phyloP scores from a whole-genome alignment of 192 early-diverging fungal genomes.

The Chytriomyces hyalinus region DNA sequence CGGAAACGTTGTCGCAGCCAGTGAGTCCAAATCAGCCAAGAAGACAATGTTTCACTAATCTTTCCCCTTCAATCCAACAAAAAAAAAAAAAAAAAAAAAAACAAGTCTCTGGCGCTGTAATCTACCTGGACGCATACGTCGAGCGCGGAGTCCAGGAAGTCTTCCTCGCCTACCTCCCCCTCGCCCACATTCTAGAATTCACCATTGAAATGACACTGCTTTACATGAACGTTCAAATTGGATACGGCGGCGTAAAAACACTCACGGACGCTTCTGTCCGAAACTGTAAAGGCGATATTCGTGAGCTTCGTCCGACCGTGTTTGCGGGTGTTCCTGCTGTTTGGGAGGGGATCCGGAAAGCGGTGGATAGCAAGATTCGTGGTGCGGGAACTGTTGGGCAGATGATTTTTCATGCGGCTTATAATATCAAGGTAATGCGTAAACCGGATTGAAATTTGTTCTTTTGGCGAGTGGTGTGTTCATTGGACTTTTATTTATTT shows the following conservation, averaged over 20 bases:
- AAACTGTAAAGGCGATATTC: slow-evolving; percentile 52
- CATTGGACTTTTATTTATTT: no score
- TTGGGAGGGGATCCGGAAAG: slow-evolving; percentile 49
- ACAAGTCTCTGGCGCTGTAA: slow-evolving; percentile 36
- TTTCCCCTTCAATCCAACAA: no score
- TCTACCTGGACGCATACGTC: slow-evolving; percentile 66
- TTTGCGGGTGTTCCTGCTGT: slow-evolving; percentile 77
- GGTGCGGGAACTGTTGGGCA: slow-evolving; percentile 59
- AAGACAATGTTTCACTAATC: slow-evolving; percentile 46
- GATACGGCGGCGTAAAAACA: slow-evolving; percentile 71
- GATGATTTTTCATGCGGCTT: slow-evolving; percentile 76
- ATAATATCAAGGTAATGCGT: slow-evolving; percentile 60
- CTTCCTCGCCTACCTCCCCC: slow-evolving; percentile 73
- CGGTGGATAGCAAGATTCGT: slow-evolving; percentile 70
- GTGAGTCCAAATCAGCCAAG: neutral
- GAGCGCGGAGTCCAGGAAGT: slow-evolving; percentile 51
- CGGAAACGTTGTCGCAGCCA: slow-evolving; percentile 78
- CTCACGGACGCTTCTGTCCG: slow-evolving; percentile 63
- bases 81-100: no score
- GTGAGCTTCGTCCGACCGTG: slow-evolving; percentile 69
- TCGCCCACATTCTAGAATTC: slow-evolving; percentile 91
- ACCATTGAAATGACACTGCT: slow-evolving; percentile 74
- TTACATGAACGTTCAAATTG: slow-evolving; percentile 56
- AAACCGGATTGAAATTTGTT: slow-evolving; percentile 77
- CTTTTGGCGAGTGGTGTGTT: slow-evolving; percentile 62